These are phyloP conservation scores for Udeniomyces megalosporus DNA, from an alignment of 768 basidiomycete species.

Conservation along the genomic window DNA sequence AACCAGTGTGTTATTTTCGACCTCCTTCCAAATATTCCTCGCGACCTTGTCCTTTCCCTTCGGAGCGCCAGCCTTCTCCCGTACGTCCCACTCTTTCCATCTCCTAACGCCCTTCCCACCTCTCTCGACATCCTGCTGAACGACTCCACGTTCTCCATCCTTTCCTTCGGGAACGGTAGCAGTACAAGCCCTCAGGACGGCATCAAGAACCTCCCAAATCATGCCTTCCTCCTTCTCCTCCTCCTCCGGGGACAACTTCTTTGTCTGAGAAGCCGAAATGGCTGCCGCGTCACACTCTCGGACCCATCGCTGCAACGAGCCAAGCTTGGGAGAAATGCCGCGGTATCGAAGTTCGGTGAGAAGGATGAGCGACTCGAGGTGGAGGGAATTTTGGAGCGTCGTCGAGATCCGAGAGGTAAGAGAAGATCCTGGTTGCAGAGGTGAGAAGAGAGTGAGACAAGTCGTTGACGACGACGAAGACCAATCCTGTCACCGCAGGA, in stretches of 20 bases:
- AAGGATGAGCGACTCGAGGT: constrained; percentile 39
- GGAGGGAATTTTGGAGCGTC: constrained; percentile 35
- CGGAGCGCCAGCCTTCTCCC: constrained; percentile 14
- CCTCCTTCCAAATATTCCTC: constrained; percentile 3
- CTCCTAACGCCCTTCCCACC: constrained; percentile 18
- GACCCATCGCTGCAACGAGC: constrained; percentile 43
- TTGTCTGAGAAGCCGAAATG: constrained; percentile 16
- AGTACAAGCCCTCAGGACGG: constrained; percentile 34
- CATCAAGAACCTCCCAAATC: constrained; percentile 37
- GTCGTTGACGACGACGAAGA: no score
- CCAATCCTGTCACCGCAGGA: background rate
- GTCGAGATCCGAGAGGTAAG: constrained; percentile 18
- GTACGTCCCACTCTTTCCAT: constrained; percentile 22
- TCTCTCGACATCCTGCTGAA: constrained; percentile 8
- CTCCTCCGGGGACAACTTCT: constrained; percentile 30
- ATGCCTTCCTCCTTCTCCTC: constrained; percentile 30
- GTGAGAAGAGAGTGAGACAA: background rate
- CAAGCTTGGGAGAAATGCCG: constrained; percentile 37
- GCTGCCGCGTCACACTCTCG: constrained; percentile 42
- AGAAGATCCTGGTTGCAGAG: background rate
- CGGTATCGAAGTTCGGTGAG: constrained; percentile 41
- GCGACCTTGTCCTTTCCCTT: background rate
- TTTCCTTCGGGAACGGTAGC: constrained; percentile 12
- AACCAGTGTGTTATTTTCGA: constrained; percentile 20
- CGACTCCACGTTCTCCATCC: background rate